Evolutionary conservation across 192 early-diverging fungal genomes (phyloP), one percentile per base, ranked within the genome.

Genomic region (Oehlia diaphana): DNA sequence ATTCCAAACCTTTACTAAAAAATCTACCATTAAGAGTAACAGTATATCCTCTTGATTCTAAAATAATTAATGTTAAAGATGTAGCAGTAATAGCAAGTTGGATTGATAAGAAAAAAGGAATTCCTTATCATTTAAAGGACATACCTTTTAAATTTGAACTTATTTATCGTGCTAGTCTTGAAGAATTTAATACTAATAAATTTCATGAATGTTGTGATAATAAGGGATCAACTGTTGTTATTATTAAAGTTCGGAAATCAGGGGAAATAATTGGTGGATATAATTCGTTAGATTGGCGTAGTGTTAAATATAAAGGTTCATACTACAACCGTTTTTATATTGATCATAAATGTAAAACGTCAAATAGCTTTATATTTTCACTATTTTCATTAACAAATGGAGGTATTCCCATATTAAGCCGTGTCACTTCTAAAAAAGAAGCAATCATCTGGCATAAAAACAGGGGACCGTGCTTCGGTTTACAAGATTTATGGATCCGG

Each of bases 351-450:
- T 47, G 39, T 19, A 28, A 9, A 26, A 49, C 70, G 13, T 50
- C 71, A 72, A 50, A 72, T 28, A 72, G 71, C 50, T 72, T 72
- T 50, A 72, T 72, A 72, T 72, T 72, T 72, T 72, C 71, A 72
- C 5, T 71, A 44, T 44, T 37, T 21, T 44, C 35, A 13, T 42
- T 16, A 50, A 49, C n/a, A 19, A 50, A 49, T 26, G 44, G 49
- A 50, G 42, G 10, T 13, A 72, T 72, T 50, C 71, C 37, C 5
- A 28, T 28, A 72, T 42, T 49, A 26, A 42, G 70, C 42, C 7
- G n/a, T 4, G 44, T 49, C n/a, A 10, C 39, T 21, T 28, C n/a
- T 72, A 16, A 28, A 50, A 50, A 72, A 28, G 21, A 72, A 50
- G 71, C 71, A n/a, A 72, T 72, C n/a, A 3, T 14, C 9, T 50